These are phyloP conservation scores for Pyricularia sp. DNA, from an alignment of 2,329 filamentous ascomycete species.

Conservation along the genomic window DNA sequence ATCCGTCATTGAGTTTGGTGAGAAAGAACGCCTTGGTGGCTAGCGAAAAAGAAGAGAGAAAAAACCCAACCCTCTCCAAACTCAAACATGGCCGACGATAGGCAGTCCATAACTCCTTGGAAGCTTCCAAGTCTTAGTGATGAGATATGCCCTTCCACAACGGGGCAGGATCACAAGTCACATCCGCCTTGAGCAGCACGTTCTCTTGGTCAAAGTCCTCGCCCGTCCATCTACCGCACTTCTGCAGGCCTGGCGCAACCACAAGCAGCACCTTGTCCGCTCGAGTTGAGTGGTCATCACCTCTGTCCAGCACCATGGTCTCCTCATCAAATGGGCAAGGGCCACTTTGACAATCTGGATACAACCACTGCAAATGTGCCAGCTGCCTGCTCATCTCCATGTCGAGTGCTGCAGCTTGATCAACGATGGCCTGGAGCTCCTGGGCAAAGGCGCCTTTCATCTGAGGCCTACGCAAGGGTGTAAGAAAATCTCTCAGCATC, in stretches of 20 bases:
- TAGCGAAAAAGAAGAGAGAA: too few species aligned
- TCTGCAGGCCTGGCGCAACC: neutral
- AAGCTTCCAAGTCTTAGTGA: neutral
- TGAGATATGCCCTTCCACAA: neutral
- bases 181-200: neutral
- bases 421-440: slow-evolving; percentile 6
- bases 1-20: neutral
- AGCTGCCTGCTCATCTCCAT: neutral
- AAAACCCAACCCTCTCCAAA: too few species aligned
- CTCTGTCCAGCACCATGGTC: neutral
- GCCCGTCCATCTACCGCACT: neutral
- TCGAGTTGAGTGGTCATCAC: neutral
- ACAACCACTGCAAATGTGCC: neutral
- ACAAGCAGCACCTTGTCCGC: neutral
- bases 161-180: neutral
- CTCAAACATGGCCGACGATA: too few species aligned
- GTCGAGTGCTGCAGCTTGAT: neutral
- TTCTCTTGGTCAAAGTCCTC: neutral
- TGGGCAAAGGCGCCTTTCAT: neutral
- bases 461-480: too few species aligned
- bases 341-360: neutral
- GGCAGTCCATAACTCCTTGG: neutral
- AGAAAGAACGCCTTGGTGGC: neutral
- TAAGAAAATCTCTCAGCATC: too few species aligned
- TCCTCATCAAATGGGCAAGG: neutral